These are phyloP conservation scores for Bretschneidera sinensis DNA, from an alignment of 345 rosid species.

Conservation along the genomic window DNA sequence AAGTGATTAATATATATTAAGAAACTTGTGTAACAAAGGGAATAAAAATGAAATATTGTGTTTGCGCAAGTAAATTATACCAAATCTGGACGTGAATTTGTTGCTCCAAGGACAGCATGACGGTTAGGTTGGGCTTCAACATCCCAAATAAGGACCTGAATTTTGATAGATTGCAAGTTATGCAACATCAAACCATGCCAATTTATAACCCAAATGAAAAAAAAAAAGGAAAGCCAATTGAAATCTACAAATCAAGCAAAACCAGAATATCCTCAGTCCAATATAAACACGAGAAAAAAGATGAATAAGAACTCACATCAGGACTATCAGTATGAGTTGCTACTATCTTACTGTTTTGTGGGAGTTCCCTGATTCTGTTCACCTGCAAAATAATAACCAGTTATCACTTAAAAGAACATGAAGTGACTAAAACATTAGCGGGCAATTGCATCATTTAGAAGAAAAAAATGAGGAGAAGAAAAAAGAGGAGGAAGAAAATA, in stretches of 20 bases:
- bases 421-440: not conserved
- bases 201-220: too few species aligned
- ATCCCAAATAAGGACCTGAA: slow-evolving; percentile 97
- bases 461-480: not conserved
- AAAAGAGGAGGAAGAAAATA: too few species aligned
- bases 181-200: slow-evolving; percentile 6
- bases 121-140: slow-evolving; percentile 98
- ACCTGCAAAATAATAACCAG: slow-evolving; percentile 45
- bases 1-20: too few species aligned
- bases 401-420: not conserved
- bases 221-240: not conserved
- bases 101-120: slow-evolving; percentile 96
- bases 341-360: slow-evolving; percentile 84
- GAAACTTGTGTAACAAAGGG: not conserved
- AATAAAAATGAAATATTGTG: not conserved
- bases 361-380: slow-evolving; percentile 97
- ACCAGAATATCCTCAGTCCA: not conserved
- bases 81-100: slow-evolving; percentile 94
- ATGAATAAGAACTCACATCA: slow-evolving; percentile 63
- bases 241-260: not conserved
- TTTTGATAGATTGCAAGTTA: slow-evolving; percentile 16
- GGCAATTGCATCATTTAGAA: too few species aligned
- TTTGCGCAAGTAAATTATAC: slow-evolving; percentile 28
- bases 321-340: slow-evolving; percentile 99
- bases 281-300: too few species aligned